Evolutionary conservation across 2,329 filamentous ascomycete species (phyloP).

Genomic region (Clarireedia homoeocarpa): DNA sequence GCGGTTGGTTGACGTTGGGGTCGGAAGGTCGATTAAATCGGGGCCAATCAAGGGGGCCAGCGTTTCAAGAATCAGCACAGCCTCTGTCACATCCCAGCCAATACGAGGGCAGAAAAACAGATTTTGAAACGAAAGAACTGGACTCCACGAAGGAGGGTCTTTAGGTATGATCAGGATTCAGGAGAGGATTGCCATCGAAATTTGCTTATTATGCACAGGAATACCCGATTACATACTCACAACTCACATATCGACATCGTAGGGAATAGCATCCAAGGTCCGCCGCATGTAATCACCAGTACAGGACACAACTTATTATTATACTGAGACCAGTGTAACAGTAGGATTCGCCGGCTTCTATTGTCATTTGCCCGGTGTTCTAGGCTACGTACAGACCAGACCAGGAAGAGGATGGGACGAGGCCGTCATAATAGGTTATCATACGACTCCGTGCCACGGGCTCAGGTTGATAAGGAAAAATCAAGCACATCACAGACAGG

Average conservation of each 20-base stretch:
- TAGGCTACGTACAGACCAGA: too few species aligned
- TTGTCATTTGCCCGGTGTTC: not conserved
- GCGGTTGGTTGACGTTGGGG: not conserved
- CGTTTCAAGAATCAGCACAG: conserved; percentile 5
- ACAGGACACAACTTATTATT: not conserved
- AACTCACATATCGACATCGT: not conserved
- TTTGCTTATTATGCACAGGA: conserved; percentile 1
- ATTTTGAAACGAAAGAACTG: not conserved
- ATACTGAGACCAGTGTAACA: not conserved
- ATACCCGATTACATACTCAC: too few species aligned
- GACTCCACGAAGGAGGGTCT: not conserved
- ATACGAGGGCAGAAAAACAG: not conserved
- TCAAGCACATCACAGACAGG: not conserved
- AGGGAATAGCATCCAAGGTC: not conserved
- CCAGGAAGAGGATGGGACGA: not conserved
- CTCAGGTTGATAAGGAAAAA: not conserved
- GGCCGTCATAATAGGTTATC: not conserved
- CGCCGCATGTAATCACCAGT: not conserved
- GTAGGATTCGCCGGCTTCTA: not conserved
- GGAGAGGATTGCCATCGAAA: conserved; percentile 9
- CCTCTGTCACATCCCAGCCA: not conserved
- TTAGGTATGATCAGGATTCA: conserved; percentile 2
- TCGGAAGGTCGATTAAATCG: not conserved
- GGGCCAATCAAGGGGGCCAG: not conserved
- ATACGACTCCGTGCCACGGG: not conserved